Evolutionary conservation across 805 yeast species (phyloP), one percentile per base, ranked within the genome.

Genomic region (Suhomyces emberorum): DNA sequence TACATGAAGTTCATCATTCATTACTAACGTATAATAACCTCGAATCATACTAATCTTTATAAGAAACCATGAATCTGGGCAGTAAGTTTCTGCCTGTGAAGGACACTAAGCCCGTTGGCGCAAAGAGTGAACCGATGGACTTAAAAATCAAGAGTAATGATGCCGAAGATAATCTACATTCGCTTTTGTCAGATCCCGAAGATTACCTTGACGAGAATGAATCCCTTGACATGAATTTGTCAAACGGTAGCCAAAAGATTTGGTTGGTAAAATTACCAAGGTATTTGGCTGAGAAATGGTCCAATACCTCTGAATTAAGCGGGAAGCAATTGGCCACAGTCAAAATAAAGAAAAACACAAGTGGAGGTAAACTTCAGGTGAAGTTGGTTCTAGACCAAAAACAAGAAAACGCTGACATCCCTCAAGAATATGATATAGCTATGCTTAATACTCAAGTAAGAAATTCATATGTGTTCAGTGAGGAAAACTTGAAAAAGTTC

Each of bases 191-290:
- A 25, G 70, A 69, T 47, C 70, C 73, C 26, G 72, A 67, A 42
- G 69, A 69, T 37, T 69, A 69, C 45, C 64, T 54, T 47, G 76
- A 56, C 52, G 77, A 61, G 42, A 69, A 83, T 49, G 95, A 83
- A 61, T 72, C 86, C 10, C 70, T 89, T 20, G 95, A 93, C 57
- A 69, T 93, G 59, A 86, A 88, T 54, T 61, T 88, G 34, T 43
- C 69, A 1, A 65, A 69, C 20, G 77, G 81, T 11, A 70, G 63
- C 32, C 81, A 83, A 51, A 88, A 88, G 48, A 81, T 93, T 28
- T 93, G 98, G 98, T 69, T 93, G 15, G 95, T 93, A 16, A 77
- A 93, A 49, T 65, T 93, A 52, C 98, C 98, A 1, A 79, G 86
- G 53, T 88, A 88, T 52, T 65, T 93, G 42, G 83, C 95, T 20